A percentile compares a stretch with the other conserved stretches of the same genome.
Evolutionary conservation across 495 filamentous ascomycete genomes (phyloP).

Genomic region (Pseudoneurospora amorphoporcata): DNA sequence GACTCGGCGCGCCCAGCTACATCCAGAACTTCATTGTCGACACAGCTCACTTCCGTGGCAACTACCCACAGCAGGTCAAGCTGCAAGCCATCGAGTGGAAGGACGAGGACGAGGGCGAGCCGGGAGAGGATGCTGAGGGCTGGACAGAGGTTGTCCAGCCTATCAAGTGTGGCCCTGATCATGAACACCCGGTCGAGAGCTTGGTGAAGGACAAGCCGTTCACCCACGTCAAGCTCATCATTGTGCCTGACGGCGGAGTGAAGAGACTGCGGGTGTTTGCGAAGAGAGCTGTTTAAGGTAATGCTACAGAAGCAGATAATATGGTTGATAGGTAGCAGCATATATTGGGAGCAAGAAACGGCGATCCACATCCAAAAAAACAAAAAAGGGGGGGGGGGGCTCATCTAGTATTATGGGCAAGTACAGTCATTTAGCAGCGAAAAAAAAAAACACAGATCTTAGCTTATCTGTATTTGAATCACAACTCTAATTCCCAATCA

Average conservation of each 20-base stretch:
- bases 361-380: background rate
- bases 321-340: background rate
- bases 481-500: background rate
- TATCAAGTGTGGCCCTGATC: conserved; percentile 66
- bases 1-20: conserved; percentile 60
- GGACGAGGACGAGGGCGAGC: conserved; percentile 40
- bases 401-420: background rate
- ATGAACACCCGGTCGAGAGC: conserved; percentile 62
- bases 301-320: background rate
- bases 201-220: conserved; percentile 46
- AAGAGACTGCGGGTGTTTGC: conserved; percentile 79
- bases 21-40: conserved; percentile 70
- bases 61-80: conserved; percentile 71
- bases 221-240: conserved; percentile 78
- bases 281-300: conserved; percentile 38
- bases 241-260: conserved; percentile 86
- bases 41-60: conserved; percentile 83
- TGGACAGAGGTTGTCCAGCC: conserved; percentile 62
- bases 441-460: background rate
- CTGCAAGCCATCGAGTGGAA: conserved; percentile 54
- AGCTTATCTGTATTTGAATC: background rate
- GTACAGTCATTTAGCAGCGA: background rate
- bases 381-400: background rate
- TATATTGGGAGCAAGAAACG: background rate
- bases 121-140: conserved; percentile 46